phyloP scores from a whole-genome alignment of 441 rosid species.

The Bocquillonia castaneifolia region DNA sequence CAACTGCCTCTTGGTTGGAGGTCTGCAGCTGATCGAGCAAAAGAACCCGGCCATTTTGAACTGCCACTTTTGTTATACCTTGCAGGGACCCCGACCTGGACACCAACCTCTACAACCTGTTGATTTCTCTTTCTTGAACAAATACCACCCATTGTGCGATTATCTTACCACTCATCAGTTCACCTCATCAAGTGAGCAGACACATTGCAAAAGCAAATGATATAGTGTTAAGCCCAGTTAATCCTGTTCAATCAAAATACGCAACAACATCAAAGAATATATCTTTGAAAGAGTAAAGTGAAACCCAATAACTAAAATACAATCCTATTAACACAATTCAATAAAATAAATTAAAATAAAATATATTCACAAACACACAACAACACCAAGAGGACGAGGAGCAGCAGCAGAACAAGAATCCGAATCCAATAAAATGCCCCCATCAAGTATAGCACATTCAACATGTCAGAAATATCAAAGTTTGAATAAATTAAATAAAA shows the following conservation, averaged over 20 bases:
- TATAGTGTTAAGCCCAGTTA: background rate
- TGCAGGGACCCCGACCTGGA: constrained; percentile 44
- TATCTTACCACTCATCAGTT: constrained; percentile 7
- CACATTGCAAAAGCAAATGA: background rate
- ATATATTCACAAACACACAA: background rate
- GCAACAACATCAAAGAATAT: background rate
- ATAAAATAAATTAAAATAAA: too few species aligned
- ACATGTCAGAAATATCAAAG: background rate
- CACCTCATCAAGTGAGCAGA: constrained; percentile 11
- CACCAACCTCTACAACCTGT: constrained; percentile 44
- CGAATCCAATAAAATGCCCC: background rate
- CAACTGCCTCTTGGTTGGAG: constrained; percentile 31
- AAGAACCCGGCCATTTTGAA: constrained; percentile 80
- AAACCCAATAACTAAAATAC: background rate
- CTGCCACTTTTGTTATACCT: constrained; percentile 63
- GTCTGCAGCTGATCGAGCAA: constrained; percentile 45
- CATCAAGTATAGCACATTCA: background rate
- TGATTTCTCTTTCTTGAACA: constrained; percentile 87
- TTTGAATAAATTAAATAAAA: background rate
- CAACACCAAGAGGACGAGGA: too few species aligned
- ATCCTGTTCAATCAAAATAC: constrained; percentile 1
- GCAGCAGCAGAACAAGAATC: background rate
- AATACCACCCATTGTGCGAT: constrained; percentile 53
- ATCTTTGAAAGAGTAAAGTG: background rate
- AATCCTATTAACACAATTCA: too few species aligned